Percentiles rank a stretch among this genome's conserved stretches.
Evolutionary conservation across 176 grass and related monocot genomes (phyloP).

Genomic region (Oryza coarctata): DNA sequence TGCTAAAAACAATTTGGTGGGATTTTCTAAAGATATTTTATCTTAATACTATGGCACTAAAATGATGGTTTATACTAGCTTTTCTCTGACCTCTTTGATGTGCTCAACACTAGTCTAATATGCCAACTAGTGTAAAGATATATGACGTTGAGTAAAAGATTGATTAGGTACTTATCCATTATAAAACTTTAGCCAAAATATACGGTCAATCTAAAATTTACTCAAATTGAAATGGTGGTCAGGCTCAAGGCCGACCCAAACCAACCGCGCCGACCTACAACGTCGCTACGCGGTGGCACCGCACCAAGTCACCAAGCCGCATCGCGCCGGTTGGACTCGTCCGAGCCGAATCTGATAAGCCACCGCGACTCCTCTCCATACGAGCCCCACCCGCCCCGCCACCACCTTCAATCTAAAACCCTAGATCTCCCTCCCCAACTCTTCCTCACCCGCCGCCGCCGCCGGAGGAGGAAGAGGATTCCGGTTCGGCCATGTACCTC

Average conservation of each 20-base stretch:
- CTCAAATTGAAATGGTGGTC: neutral
- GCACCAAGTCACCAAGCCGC: neutral
- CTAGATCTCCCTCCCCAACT: constrained; percentile 30
- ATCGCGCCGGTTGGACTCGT: neutral
- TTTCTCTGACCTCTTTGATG: no score
- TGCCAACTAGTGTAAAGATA: no score
- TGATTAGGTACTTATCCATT: no score
- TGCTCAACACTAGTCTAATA: no score
- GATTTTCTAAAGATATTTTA: no score
- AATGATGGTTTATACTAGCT: no score
- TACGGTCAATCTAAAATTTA: no score
- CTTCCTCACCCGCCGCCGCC: neutral
- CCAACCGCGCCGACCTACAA: no score
- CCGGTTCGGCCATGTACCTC: constrained; percentile 55
- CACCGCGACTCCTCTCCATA: neutral
- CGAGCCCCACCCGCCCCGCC: constrained; percentile 16
- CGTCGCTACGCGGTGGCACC: neutral
- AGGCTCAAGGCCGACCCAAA: neutral
- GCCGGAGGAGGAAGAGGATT: neutral
- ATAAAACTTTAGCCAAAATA: no score
- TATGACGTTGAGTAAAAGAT: no score
- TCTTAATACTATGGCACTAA: no score
- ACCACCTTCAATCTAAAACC: constrained; percentile 32
- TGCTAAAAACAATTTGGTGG: no score
- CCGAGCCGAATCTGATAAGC: constrained; percentile 7